Conservation (phyloP, 495 filamentous ascomycete genomes). For the Platismatia glauca region DNA sequence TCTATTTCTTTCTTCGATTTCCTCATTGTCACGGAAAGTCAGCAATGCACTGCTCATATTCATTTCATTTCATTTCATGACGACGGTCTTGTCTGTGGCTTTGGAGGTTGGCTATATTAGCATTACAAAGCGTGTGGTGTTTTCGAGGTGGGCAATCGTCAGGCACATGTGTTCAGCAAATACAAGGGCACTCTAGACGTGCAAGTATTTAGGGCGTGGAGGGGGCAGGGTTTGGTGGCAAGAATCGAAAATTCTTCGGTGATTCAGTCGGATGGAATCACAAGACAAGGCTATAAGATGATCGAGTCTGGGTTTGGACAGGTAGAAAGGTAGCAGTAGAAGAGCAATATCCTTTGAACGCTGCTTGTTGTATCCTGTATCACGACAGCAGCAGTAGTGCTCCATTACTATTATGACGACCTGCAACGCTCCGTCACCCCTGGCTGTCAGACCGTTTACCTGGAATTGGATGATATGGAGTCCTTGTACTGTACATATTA, state of each 20-base stretch:
- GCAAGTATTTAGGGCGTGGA: background rate
- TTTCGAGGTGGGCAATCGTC: background rate
- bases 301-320: background rate
- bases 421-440: no score
- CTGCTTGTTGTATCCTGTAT: background rate
- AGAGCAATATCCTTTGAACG: background rate
- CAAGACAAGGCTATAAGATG: background rate
- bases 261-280: background rate
- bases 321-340: no score
- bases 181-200: background rate
- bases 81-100: background rate
- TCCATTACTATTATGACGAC: no score
- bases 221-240: background rate
- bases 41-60: background rate
- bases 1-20: conserved; percentile 1
- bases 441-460: no score
- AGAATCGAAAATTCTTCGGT: background rate
- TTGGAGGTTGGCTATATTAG: conserved; percentile 10
- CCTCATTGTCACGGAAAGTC: background rate
- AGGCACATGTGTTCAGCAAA: background rate
- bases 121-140: conserved; percentile 9
- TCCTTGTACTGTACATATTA: no score
- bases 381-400: no score
- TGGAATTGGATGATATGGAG: no score
- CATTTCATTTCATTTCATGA: conserved; percentile 6